These are phyloP conservation scores for Yamadazyma atlantica DNA, from an alignment of 1,139 yeast species.

Conservation along the genomic window DNA sequence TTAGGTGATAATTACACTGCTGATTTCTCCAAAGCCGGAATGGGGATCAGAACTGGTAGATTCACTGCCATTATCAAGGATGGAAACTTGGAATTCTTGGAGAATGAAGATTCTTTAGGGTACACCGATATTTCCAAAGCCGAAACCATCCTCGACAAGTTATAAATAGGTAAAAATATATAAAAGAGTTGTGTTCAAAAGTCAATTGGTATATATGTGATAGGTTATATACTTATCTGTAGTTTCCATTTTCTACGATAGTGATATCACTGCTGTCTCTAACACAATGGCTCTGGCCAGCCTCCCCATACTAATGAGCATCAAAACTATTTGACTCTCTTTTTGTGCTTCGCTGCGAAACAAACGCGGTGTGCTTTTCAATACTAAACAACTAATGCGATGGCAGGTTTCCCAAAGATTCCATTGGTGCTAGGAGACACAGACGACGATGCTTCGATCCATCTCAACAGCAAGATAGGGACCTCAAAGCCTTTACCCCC, in stretches of 20 bases:
- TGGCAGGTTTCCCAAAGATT: constrained; percentile 36
- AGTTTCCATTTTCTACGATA: no score
- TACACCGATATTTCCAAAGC: constrained; percentile 62
- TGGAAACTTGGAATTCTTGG: constrained; percentile 65
- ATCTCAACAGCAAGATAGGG: constrained; percentile 37
- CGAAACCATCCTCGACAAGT: constrained; percentile 46
- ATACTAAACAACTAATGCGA: constrained; percentile 6
- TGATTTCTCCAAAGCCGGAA: constrained; percentile 55
- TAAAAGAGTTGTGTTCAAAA: no score
- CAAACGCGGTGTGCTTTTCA: constrained; percentile 4
- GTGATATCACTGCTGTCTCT: no score
- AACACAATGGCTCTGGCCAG: no score
- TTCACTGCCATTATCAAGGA: constrained; percentile 66
- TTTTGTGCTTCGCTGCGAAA: not conserved
- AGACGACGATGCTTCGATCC: constrained; percentile 47
- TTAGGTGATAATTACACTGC: constrained; percentile 55
- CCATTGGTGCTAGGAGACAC: constrained; percentile 42
- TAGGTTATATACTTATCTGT: no score
- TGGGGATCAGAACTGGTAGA: constrained; percentile 68
- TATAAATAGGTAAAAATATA: constrained; percentile 6
- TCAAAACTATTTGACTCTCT: no score
- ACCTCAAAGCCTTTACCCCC: constrained; percentile 36
- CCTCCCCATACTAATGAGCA: no score
- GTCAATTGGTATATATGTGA: no score
- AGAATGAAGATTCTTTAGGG: constrained; percentile 57